A percentile compares a stretch with the other conserved stretches of the same genome.
Conservation (phyloP, 192 early-diverging fungal species). For the Backusella macrospora region DNA sequence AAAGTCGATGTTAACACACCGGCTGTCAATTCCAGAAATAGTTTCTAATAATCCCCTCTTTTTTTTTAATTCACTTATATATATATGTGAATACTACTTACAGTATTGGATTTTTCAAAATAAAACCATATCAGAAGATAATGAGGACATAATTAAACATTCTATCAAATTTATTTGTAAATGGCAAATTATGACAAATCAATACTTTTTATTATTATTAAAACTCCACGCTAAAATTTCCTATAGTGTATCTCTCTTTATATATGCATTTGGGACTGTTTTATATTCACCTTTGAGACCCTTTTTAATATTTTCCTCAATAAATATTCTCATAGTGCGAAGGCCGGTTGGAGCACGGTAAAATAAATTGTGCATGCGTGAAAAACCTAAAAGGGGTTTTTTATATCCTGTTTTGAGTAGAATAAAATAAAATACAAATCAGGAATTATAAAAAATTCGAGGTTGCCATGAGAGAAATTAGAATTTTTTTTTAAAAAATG, state of each 20-base stretch:
- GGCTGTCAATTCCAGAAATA: constrained; percentile 49
- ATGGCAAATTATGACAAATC: too few relatives aligned
- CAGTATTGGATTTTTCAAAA: constrained; percentile 30
- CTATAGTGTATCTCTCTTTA: too few relatives aligned
- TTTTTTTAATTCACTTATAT: not conserved
- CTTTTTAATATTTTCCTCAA: constrained; percentile 92
- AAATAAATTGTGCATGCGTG: constrained; percentile 83
- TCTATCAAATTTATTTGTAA: constrained; percentile 95
- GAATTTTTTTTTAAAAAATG: too few relatives aligned
- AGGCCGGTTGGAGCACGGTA: constrained; percentile 65
- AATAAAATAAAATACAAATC: too few relatives aligned
- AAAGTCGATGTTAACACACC: constrained; percentile 67
- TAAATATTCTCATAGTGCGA: constrained; percentile 78
- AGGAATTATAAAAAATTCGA: too few relatives aligned
- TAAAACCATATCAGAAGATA: constrained; percentile 77
- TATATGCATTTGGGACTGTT: too few relatives aligned
- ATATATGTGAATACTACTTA: not conserved
- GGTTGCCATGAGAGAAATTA: too few relatives aligned
- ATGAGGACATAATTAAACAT: constrained; percentile 97
- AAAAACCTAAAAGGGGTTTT: constrained; percentile 53
- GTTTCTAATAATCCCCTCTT: constrained; percentile 23
- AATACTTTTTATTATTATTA: too few relatives aligned
- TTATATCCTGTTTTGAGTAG: too few relatives aligned
- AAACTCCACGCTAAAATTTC: too few relatives aligned
- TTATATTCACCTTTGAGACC: constrained; percentile 89